phyloP scores from a whole-genome alignment of 768 basidiomycete genomes.

The Xerocomellus intermedius region DNA sequence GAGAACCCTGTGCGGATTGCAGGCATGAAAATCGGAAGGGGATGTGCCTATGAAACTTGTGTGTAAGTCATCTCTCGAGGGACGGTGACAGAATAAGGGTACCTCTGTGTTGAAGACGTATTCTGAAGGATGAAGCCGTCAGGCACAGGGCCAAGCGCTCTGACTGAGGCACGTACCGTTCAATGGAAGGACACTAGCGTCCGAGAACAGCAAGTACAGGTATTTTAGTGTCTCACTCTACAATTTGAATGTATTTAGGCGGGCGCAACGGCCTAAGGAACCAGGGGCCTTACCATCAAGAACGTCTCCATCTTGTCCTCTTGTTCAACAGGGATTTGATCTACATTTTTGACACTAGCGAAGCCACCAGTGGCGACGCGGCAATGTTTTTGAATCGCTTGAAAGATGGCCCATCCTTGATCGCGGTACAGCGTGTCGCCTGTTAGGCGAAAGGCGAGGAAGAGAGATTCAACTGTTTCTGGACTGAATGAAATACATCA shows the following conservation, averaged over 20 bases:
- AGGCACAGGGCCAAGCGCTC: slow-evolving; percentile 1
- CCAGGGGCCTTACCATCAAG: slow-evolving; percentile 60
- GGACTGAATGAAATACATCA: slow-evolving; percentile 48
- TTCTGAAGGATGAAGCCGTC: slow-evolving; percentile 40
- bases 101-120: slow-evolving; percentile 95
- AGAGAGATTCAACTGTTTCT: slow-evolving; percentile 93
- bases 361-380: slow-evolving; percentile 78
- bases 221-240: slow-evolving; percentile 92
- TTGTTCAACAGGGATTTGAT: slow-evolving; percentile 60
- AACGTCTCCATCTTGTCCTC: slow-evolving; percentile 98
- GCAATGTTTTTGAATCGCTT: slow-evolving; percentile 84
- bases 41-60: slow-evolving; percentile 52
- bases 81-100: slow-evolving; percentile 11
- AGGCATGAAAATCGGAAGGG: slow-evolving; percentile 67
- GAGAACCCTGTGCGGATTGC: slow-evolving; percentile 47
- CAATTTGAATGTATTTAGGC: neutral
- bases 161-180: slow-evolving; percentile 50
- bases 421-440: slow-evolving; percentile 79
- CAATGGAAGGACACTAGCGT: slow-evolving; percentile 67
- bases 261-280: neutral
- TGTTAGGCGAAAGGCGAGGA: slow-evolving; percentile 88
- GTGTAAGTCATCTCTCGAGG: neutral
- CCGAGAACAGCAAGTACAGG: slow-evolving; percentile 83
- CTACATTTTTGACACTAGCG: slow-evolving; percentile 81
- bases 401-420: slow-evolving; percentile 86